A percentile compares a stretch with the other conserved stretches of the same genome.
phyloP scores from a whole-genome alignment of 1,284 basidiomycete species.

The Cystobasidium sp. region DNA sequence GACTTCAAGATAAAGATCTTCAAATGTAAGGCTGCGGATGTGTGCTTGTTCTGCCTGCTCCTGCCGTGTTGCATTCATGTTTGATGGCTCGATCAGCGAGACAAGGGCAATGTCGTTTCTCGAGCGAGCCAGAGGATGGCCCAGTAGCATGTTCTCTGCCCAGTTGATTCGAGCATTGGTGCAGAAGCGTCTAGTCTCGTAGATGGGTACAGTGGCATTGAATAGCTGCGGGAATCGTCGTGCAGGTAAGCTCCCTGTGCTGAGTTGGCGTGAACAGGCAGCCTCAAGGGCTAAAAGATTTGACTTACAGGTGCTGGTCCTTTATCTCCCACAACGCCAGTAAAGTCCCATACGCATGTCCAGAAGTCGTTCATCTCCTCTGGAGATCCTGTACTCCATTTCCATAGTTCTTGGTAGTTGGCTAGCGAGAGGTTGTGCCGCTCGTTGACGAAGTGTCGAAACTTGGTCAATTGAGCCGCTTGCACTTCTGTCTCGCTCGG shows the following conservation, averaged over 20 bases:
- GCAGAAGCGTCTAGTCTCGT: conserved; percentile 77
- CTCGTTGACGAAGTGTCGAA: conserved; percentile 48
- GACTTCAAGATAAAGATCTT: conserved; percentile 35
- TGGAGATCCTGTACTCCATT: conserved; percentile 34
- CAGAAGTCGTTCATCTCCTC: conserved; percentile 46
- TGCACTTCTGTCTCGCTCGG: conserved; percentile 43
- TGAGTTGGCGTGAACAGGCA: not conserved
- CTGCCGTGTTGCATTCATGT: not conserved
- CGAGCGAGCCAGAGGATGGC: conserved; percentile 56
- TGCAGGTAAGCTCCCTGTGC: not conserved
- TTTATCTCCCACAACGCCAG: conserved; percentile 46
- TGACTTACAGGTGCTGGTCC: conserved; percentile 22
- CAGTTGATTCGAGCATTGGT: conserved; percentile 72
- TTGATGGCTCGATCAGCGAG: conserved; percentile 26
- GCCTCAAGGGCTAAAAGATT: not conserved
- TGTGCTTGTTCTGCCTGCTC: not conserved
- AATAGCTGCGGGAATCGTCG: conserved; percentile 62
- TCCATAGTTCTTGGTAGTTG: conserved; percentile 48
- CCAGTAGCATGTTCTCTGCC: conserved; percentile 79
- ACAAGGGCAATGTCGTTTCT: conserved; percentile 70
- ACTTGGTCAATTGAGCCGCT: conserved; percentile 39
- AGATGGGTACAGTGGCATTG: conserved; percentile 65
- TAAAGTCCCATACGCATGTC: conserved; percentile 45
- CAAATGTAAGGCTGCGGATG: conserved; percentile 25
- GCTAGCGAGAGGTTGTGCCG: conserved; percentile 12